Base-by-base conservation (phyloP, 2,329 filamentous ascomycete genomes). In the Lachnellula hyalina region DNA sequence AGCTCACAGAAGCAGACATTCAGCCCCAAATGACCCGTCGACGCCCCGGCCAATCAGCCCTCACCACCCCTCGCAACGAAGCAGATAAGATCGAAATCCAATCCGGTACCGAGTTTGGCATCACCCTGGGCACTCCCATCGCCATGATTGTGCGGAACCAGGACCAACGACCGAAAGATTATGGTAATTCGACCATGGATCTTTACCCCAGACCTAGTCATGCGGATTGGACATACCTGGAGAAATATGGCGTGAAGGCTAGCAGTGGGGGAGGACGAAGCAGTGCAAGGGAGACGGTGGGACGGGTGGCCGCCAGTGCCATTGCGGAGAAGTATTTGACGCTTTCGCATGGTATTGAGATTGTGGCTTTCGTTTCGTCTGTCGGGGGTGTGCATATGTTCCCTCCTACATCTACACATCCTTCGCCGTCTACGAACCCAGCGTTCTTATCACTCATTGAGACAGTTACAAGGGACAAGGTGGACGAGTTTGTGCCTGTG, bases 221-320 rank as follows among this genome's bases (percentile, higher is more conserved):
- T 74, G 93, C 94, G 57, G 93, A 97, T 74, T 96, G 88, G 83
- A 97, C 94, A 57, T 97, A 97, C 75, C 80, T 96, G 58, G 89
- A 96, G 73, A 97, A 97, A 76, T 99, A 99, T 72, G 93, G 93
- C 54, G 85, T 95, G 64, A 95, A 95, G 77, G 91, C 94, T 38
- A 89, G 84, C 70, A 91, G 86, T 58, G 93, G 94, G 55, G 93
- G 94, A 64, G 93, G 94, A 52, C 82, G 94, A 59, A 92, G 87
- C 70, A 92, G 87, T 70, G 94, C 94, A n/a, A 80, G 93, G 61
- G 93, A 97, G 79, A 97, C 93, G 11, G 96, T 97, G 69, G 90
- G 87, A 60, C 83, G 93, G 63, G 93, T 97, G 21, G 92, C 93
- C 49, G 92, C 92, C 19, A 91, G 92, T 55, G 89, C 91, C 44